Evolutionary conservation across 495 filamentous ascomycete genomes (phyloP).

Genomic region (Niebla homalea): DNA sequence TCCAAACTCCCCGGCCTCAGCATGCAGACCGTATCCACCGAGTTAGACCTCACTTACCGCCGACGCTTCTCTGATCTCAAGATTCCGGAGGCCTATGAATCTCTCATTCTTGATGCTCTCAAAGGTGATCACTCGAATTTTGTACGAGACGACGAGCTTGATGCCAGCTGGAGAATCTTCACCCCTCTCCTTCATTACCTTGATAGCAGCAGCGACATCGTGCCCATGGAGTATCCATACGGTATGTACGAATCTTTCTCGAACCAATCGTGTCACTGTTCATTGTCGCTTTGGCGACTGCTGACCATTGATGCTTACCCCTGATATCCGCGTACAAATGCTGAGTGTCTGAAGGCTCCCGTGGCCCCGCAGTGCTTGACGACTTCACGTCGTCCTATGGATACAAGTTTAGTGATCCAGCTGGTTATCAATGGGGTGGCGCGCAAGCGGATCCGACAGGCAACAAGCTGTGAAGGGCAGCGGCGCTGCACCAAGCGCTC

Average conservation of each 20-base stretch:
- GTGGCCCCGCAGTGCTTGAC: slow-evolving; percentile 89
- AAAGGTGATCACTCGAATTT: slow-evolving; percentile 99
- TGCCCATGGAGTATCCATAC: slow-evolving; percentile 99
- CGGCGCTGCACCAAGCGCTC: neutral
- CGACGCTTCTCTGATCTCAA: slow-evolving; percentile 98
- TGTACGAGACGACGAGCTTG: slow-evolving; percentile 95
- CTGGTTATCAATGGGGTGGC: slow-evolving; percentile 76
- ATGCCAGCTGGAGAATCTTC: slow-evolving; percentile 98
- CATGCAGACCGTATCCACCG: slow-evolving; percentile 99
- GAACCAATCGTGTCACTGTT: neutral
- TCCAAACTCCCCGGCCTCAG: slow-evolving; percentile 95
- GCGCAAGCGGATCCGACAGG: slow-evolving; percentile 5
- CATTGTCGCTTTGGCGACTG: too few species aligned
- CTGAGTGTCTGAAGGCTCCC: slow-evolving; percentile 51
- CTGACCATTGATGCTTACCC: slow-evolving; percentile 4
- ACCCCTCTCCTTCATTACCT: slow-evolving; percentile 94
- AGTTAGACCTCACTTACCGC: slow-evolving; percentile 96
- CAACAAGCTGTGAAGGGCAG: neutral
- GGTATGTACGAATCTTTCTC: slow-evolving; percentile 45
- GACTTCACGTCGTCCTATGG: slow-evolving; percentile 97
- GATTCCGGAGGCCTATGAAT: slow-evolving; percentile 99
- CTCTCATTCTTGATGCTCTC: slow-evolving; percentile 88
- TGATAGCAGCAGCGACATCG: slow-evolving; percentile 97
- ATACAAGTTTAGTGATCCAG: slow-evolving; percentile 96
- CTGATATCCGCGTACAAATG: slow-evolving; percentile 4